Base-by-base conservation (phyloP, 495 filamentous ascomycete species). In the Rhypophila decipiens region DNA sequence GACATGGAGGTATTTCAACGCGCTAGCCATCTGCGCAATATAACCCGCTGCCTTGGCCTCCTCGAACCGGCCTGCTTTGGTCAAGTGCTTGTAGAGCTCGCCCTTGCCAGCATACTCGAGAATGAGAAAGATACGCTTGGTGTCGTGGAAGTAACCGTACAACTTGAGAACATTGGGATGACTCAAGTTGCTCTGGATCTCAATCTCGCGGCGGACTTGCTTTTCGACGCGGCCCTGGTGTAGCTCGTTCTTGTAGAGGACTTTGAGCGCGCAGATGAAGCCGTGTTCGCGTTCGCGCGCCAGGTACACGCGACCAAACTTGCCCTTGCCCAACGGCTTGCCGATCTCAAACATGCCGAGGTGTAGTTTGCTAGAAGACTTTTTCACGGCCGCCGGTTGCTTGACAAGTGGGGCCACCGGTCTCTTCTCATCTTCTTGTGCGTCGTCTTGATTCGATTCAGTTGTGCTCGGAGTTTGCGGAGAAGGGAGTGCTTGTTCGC, bases 331-430 rank as follows among this genome's bases (percentile, higher is more conserved):
- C 5, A 98, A 72, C 3, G 93, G 91, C 39, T 90, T 86, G 9
- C 93, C 93, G 55, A 98, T 96, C 58, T 98, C 93, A 59, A 98
- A 98, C 91, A 98, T 96, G 63, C 91, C 89, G 2, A 98, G 82
- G 53, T 96, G 89, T 44, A 88, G 76, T 55, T 86, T 91, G 35
- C n/a, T 37, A 2, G 83, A 79, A 38, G 72, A 17, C n/a, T 37
- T 12, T 15, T 37, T 15, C 5, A 37, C 19, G 35, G n/a, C n/a
- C n/a, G n/a, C n/a, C n/a, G n/a, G n/a, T n/a, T n/a, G n/a, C n/a
- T n/a, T n/a, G n/a, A n/a, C n/a, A n/a, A n/a, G n/a, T n/a, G n/a
- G n/a, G n/a, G n/a, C n/a, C n/a, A n/a, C n/a, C n/a, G n/a, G n/a
- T n/a, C n/a, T n/a, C n/a, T n/a, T n/a, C n/a, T n/a, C n/a, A n/a